Conservation (phyloP, 805 yeast species). For the Jamesozyma lodderae region DNA sequence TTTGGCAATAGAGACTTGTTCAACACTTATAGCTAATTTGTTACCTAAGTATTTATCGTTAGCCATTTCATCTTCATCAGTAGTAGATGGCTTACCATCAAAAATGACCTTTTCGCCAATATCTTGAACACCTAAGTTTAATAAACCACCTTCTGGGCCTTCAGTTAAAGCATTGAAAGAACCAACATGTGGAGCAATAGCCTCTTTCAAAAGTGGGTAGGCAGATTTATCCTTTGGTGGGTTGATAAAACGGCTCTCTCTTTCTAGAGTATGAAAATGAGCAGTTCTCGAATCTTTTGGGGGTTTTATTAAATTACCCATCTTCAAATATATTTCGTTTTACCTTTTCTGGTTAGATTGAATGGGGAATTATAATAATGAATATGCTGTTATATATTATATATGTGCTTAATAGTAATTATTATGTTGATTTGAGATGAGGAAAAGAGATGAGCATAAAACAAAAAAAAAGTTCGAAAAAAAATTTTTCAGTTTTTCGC, state of each 20-base stretch:
- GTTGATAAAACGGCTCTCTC: constrained; percentile 73
- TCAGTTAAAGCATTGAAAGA: constrained; percentile 93
- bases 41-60: constrained; percentile 64
- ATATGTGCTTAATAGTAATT: background rate
- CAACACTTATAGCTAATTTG: constrained; percentile 76
- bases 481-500: background rate
- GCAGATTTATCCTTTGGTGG: constrained; percentile 85
- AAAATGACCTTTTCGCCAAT: constrained; percentile 80
- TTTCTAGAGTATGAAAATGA: constrained; percentile 62
- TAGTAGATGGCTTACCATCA: constrained; percentile 42
- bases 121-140: constrained; percentile 79
- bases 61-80: constrained; percentile 30
- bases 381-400: background rate
- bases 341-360: background rate
- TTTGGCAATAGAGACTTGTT: constrained; percentile 75
- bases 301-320: constrained; percentile 28
- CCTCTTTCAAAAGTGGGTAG: constrained; percentile 75
- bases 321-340: constrained; percentile 5
- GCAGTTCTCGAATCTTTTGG: constrained; percentile 32
- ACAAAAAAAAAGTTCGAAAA: background rate
- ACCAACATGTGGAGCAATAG: constrained; percentile 91
- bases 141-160: constrained; percentile 75
- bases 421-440: too few species aligned
- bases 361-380: background rate
- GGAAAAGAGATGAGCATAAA: constrained; percentile 1